A percentile compares a stretch with the other conserved stretches of the same genome.
phyloP scores from a whole-genome alignment of 176 grass and related monocot species.

The Aechmea fasciata region DNA sequence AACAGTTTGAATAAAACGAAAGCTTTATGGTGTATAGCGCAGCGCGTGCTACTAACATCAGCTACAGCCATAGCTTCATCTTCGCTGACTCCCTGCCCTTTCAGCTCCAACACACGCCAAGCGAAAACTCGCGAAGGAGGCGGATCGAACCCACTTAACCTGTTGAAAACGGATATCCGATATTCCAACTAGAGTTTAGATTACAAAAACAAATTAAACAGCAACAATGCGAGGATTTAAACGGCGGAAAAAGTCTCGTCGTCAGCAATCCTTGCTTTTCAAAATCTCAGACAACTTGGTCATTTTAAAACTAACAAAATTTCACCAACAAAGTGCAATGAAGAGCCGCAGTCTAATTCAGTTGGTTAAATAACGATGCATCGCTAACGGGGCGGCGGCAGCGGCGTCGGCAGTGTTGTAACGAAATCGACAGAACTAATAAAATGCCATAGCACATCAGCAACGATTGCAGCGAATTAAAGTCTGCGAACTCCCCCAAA shows the following conservation, averaged over 20 bases:
- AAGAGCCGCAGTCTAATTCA: too few relatives aligned
- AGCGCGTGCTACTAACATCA: constrained; percentile 46
- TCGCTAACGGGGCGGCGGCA: too few relatives aligned
- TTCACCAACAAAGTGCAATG: too few relatives aligned
- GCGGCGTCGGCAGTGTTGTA: too few relatives aligned
- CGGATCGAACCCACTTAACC: constrained; percentile 70
- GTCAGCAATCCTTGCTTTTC: too few relatives aligned
- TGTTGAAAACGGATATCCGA: constrained; percentile 20
- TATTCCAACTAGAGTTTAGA: neutral
- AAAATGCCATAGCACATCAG: too few relatives aligned
- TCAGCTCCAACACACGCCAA: constrained; percentile 78
- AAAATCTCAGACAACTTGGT: too few relatives aligned
- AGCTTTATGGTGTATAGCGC: neutral
- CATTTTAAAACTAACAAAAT: too few relatives aligned
- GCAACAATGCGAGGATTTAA: constrained; percentile 2
- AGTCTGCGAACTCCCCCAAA: neutral
- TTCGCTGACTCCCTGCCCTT: constrained; percentile 51
- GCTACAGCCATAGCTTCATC: constrained; percentile 73
- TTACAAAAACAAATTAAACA: neutral
- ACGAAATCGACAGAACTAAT: too few relatives aligned
- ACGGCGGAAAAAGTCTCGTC: too few relatives aligned
- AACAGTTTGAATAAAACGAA: constrained; percentile 12
- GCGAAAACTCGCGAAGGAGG: constrained; percentile 83
- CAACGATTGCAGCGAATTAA: neutral
- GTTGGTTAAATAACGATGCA: too few relatives aligned